Conservation (phyloP, 2,329 filamentous ascomycete genomes). For the Colletotrichum navitas region DNA sequence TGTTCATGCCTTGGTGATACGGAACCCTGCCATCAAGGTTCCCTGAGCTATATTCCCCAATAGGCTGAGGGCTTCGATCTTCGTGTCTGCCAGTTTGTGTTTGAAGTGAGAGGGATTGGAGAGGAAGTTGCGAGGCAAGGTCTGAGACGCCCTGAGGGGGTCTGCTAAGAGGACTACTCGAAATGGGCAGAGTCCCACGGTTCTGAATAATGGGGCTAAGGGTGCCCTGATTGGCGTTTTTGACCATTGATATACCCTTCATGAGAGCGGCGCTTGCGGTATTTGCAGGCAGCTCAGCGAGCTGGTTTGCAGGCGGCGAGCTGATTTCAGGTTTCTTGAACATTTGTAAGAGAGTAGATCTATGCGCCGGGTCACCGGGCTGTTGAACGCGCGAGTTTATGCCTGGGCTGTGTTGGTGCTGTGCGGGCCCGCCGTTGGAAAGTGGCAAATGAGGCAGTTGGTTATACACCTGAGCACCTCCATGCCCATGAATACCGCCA, state of each 20-base stretch:
- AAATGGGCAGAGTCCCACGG: constrained; percentile 28
- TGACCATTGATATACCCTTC: constrained; percentile 26
- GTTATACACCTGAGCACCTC: background rate
- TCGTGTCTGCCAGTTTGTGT: constrained; percentile 14
- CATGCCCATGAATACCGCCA: constrained; percentile 4
- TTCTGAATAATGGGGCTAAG: constrained; percentile 16
- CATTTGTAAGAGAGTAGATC: constrained; percentile 64
- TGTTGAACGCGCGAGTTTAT: constrained; percentile 44
- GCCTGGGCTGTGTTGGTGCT: constrained; percentile 8
- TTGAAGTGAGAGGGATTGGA: constrained; percentile 29
- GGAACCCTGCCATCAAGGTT: constrained; percentile 13
- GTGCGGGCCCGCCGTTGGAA: background rate
- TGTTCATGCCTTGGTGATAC: constrained; percentile 20
- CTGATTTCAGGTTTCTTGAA: constrained; percentile 60
- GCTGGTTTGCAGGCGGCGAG: constrained; percentile 20
- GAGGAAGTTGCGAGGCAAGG: constrained; percentile 10
- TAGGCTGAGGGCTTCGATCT: constrained; percentile 11
- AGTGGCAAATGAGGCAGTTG: constrained; percentile 7
- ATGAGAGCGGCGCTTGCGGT: constrained; percentile 31
- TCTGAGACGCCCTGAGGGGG: constrained; percentile 29
- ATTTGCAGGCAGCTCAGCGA: constrained; percentile 36
- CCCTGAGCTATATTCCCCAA: constrained; percentile 15
- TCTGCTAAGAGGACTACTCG: constrained; percentile 38
- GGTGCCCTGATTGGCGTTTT: constrained; percentile 11
- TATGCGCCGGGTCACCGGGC: constrained; percentile 54